Conservation (phyloP, 441 rosid species). For the Pelargonium australe region DNA sequence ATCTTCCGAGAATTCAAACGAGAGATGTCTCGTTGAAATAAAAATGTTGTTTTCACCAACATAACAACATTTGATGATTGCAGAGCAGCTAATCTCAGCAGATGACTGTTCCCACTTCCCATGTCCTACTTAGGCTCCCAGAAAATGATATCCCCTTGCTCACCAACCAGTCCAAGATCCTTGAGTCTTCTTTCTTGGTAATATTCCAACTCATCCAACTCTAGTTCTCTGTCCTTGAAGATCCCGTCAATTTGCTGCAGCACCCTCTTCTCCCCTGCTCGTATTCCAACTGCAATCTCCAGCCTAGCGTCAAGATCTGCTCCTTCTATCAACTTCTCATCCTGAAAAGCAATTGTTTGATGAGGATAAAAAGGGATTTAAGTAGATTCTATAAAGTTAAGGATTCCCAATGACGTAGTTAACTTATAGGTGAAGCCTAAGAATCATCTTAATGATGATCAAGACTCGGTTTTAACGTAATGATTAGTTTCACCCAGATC, state of each 20-base stretch:
- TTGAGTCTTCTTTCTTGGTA: slow-evolving; percentile 87
- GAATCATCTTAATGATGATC: not conserved
- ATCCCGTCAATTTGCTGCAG: slow-evolving; percentile 61
- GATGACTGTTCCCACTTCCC: not conserved
- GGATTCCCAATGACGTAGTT: too few relatives aligned
- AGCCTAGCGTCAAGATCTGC: slow-evolving; percentile 40
- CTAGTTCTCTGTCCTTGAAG: slow-evolving; percentile 61
- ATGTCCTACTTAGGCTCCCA: slow-evolving; percentile 49
- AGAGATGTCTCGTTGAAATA: too few relatives aligned
- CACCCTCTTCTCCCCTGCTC: slow-evolving; percentile 81
- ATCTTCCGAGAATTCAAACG: not conserved
- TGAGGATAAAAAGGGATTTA: too few relatives aligned
- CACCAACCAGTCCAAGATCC: slow-evolving; percentile 86
- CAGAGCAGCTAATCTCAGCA: not conserved
- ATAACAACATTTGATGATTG: too few relatives aligned
- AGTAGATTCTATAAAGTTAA: too few relatives aligned
- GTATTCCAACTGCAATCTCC: slow-evolving; percentile 57
- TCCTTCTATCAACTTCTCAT: slow-evolving; percentile 53
- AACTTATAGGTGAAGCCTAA: not conserved
- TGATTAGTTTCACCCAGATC: not conserved
- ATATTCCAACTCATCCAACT: slow-evolving; percentile 64
- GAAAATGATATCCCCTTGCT: slow-evolving; percentile 90
- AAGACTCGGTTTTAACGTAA: not conserved
- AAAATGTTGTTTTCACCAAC: not conserved
- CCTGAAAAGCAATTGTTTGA: slow-evolving; percentile 34